Conservation (phyloP, 2,329 filamentous ascomycete species). For the Aspergillus glaucus region DNA sequence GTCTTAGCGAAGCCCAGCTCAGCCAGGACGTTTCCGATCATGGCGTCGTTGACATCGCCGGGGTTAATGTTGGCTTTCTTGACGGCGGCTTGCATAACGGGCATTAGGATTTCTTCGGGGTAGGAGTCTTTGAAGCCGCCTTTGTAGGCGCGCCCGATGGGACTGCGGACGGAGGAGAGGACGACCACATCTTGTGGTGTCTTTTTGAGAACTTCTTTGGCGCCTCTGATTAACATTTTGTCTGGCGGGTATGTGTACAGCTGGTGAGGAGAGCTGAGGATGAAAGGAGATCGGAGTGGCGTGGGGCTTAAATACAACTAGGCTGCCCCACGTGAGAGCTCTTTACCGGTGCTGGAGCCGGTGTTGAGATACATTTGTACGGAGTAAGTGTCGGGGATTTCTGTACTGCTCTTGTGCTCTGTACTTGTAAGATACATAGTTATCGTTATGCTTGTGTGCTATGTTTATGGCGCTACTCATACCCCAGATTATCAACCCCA, state of each 20-base stretch:
- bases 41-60: conserved; percentile 72
- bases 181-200: conserved; percentile 92
- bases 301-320: too few relatives aligned
- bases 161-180: conserved; percentile 79
- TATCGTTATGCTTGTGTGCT: too few relatives aligned
- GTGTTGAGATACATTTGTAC: too few relatives aligned
- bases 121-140: conserved; percentile 75
- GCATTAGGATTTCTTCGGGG: conserved; percentile 21
- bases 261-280: background rate
- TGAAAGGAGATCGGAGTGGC: too few relatives aligned
- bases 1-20: conserved; percentile 78
- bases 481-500: too few relatives aligned
- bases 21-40: conserved; percentile 66
- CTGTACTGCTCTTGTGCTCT: too few relatives aligned
- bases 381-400: too few relatives aligned
- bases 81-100: conserved; percentile 20
- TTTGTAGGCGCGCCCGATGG: conserved; percentile 77
- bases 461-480: too few relatives aligned
- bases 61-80: conserved; percentile 53
- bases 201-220: conserved; percentile 43
- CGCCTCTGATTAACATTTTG: conserved; percentile 8
- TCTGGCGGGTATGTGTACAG: background rate
- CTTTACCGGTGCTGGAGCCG: too few relatives aligned
- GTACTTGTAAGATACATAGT: too few relatives aligned
- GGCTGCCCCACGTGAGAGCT: too few relatives aligned